Conservation (phyloP, 148 eudicot species). For the Persicaria maculosa region DNA sequence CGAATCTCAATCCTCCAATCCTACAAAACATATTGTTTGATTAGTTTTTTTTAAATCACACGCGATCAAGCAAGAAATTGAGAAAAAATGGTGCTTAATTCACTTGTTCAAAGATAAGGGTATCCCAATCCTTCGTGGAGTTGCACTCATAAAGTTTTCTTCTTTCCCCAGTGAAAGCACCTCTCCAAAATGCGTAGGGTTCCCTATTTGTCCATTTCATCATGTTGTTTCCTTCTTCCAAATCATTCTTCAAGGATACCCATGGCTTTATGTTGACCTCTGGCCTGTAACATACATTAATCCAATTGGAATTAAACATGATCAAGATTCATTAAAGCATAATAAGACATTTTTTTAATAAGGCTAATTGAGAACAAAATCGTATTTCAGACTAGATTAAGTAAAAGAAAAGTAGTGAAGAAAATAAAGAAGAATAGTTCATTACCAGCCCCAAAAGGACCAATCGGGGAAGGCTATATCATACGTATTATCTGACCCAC, state of each 20-base stretch:
- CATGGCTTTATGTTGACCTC: conserved; percentile 29
- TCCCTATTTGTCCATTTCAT: conserved; percentile 33
- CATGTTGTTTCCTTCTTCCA: conserved; percentile 23
- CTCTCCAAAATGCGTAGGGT: conserved; percentile 48
- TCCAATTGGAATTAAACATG: neutral
- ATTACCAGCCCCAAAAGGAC: conserved; percentile 86
- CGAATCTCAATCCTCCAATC: conserved; percentile 39
- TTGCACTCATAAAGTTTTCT: neutral
- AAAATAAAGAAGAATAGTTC: neutral
- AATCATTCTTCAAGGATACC: conserved; percentile 28
- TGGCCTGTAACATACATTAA: neutral
- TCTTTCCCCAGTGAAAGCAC: conserved; percentile 15
- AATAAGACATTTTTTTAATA: neutral
- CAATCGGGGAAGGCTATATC: conserved; percentile 67
- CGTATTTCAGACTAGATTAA: neutral
- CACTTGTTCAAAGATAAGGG: conserved; percentile 9
- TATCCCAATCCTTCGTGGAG: neutral
- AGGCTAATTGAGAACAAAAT: neutral
- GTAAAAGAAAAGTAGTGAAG: neutral
- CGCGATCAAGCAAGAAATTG: neutral
- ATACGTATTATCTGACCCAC: conserved; percentile 28
- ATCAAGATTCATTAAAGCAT: neutral
- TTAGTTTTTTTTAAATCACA: neutral
- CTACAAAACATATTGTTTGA: conserved; percentile 20
- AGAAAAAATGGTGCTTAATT: neutral